phyloP scores from a whole-genome alignment of 2,329 filamentous ascomycete species.

The Fusarium sp. region DNA sequence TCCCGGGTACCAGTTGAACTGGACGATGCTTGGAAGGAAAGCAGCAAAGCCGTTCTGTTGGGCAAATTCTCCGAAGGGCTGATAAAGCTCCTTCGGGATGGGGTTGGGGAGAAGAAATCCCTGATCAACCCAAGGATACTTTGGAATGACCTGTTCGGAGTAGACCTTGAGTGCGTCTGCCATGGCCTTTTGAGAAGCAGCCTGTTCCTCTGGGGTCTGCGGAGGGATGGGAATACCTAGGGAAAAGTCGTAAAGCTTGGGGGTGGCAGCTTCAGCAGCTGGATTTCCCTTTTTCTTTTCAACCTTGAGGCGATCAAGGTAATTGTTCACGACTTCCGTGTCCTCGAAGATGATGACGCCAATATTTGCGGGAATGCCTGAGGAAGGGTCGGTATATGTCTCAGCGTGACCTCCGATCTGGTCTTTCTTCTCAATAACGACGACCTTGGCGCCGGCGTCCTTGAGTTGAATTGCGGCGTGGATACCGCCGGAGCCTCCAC shows the following conservation, averaged over 20 bases:
- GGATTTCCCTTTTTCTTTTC: background rate
- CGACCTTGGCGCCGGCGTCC: constrained; percentile 20
- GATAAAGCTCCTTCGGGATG: constrained; percentile 29
- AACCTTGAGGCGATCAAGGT: constrained; percentile 27
- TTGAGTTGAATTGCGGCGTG: constrained; percentile 25
- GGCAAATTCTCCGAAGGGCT: constrained; percentile 35
- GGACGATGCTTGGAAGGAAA: constrained; percentile 16
- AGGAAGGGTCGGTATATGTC: constrained; percentile 29
- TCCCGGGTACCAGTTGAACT: constrained; percentile 36
- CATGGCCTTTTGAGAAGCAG: constrained; percentile 1
- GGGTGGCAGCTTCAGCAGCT: background rate
- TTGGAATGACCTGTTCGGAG: constrained; percentile 17
- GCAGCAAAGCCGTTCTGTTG: constrained; percentile 27
- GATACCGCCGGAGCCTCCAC: constrained; percentile 25
- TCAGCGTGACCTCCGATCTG: constrained; percentile 39
- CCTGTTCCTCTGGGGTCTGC: background rate
- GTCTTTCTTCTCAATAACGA: constrained; percentile 28
- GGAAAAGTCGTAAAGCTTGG: constrained; percentile 31
- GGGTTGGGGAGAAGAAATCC: constrained; percentile 31
- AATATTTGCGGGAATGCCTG: constrained; percentile 18
- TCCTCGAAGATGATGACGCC: constrained; percentile 30
- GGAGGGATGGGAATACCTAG: constrained; percentile 31
- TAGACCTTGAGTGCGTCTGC: constrained; percentile 18
- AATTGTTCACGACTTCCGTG: constrained; percentile 24
- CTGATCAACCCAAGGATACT: constrained; percentile 38